These are phyloP conservation scores for Cardamine resedifolia DNA, from an alignment of 345 rosid genomes.

Conservation along the genomic window DNA sequence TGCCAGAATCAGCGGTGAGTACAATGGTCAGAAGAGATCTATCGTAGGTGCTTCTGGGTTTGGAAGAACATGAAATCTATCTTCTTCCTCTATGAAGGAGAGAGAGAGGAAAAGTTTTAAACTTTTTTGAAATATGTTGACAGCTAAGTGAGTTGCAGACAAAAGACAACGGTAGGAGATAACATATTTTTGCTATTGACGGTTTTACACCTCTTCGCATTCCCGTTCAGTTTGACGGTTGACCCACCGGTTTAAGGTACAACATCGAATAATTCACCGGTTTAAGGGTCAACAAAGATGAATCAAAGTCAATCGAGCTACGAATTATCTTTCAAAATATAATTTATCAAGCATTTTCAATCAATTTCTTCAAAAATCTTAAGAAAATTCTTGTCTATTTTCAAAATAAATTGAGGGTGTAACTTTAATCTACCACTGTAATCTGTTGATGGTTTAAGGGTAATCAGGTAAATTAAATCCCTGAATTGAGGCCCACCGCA, in stretches of 20 bases:
- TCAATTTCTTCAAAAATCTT: background rate
- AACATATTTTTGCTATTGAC: slow-evolving; percentile 27
- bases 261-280: background rate
- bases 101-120: slow-evolving; percentile 3
- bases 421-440: background rate
- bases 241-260: background rate
- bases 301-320: background rate
- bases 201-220: slow-evolving; percentile 28
- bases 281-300: background rate
- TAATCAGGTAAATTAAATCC: background rate
- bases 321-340: background rate
- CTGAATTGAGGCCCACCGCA: slow-evolving; percentile 1
- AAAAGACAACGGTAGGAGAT: slow-evolving; percentile 44
- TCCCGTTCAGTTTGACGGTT: background rate
- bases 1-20: background rate
- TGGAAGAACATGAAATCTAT: background rate
- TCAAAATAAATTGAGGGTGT: background rate
- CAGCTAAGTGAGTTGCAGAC: slow-evolving; percentile 34
- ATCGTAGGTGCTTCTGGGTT: slow-evolving; percentile 10
- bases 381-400: background rate
- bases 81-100: background rate
- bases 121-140: background rate
- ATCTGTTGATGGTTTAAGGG: slow-evolving; percentile 1
- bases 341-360: background rate
- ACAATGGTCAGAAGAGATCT: background rate